Percentiles rank a stretch among this genome's conserved stretches.
phyloP scores from a whole-genome alignment of 2,329 filamentous ascomycete species.

The Calonectria naviculata region DNA sequence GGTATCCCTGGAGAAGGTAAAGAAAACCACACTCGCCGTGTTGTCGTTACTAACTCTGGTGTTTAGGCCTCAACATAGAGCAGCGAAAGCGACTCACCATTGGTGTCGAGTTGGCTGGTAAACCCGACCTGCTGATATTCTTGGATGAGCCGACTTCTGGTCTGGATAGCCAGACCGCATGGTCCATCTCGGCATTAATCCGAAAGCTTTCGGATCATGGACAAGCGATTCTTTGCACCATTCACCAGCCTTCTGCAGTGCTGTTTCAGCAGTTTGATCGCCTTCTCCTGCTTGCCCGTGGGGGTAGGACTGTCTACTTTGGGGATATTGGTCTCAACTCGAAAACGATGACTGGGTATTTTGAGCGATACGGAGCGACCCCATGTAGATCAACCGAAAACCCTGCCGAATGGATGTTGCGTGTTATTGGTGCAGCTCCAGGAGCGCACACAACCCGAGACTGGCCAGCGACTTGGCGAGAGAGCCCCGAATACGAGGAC shows the following conservation, averaged over 20 bases:
- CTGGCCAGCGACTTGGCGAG: conserved; percentile 76
- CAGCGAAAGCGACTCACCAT: conserved; percentile 72
- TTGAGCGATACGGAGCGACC: conserved; percentile 72
- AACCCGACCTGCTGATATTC: conserved; percentile 69
- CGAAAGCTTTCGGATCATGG: conserved; percentile 68
- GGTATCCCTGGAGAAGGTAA: conserved; percentile 67
- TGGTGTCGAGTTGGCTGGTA: conserved; percentile 67
- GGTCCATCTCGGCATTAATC: conserved; percentile 71
- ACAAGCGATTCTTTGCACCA: conserved; percentile 65
- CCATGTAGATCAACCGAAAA: conserved; percentile 72
- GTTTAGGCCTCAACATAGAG: conserved; percentile 66
- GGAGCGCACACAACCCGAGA: conserved; percentile 63
- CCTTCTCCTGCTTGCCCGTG: conserved; percentile 71
- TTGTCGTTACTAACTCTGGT: neutral
- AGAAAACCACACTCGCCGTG: neutral
- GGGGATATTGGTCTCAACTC: conserved; percentile 73
- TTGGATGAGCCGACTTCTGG: conserved; percentile 71
- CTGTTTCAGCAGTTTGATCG: conserved; percentile 69
- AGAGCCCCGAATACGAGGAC: conserved; percentile 60
- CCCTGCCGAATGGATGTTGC: conserved; percentile 81
- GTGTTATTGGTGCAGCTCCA: conserved; percentile 59
- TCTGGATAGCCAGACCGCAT: conserved; percentile 72
- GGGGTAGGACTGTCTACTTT: conserved; percentile 77
- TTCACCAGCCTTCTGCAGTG: conserved; percentile 65
- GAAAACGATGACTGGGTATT: conserved; percentile 68